Evolutionary conservation across 805 yeast genomes (phyloP), one percentile per base, ranked within the genome.

Genomic region (Kluyveromyces lactis): DNA sequence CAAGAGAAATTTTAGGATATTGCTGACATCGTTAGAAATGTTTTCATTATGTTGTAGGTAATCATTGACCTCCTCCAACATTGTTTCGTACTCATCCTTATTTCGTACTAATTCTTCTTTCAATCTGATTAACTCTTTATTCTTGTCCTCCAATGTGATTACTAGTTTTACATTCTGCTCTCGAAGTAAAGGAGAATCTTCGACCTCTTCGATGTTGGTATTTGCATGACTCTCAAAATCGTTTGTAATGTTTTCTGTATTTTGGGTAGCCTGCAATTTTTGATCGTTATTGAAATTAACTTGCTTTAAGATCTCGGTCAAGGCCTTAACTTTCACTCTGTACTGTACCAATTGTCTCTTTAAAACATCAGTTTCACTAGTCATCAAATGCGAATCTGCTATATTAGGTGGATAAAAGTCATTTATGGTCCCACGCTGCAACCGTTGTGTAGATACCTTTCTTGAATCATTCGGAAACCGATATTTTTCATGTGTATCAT

Each of bases 321-420:
- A 41, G 0, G 66, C 50, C 18, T 55, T 47, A 3, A 60, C 53
- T 38, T 58, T 66, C 17, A 61, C 55, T 42, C 66, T 69, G 27
- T 69, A 61, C 10, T 62, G 59, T 9, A 70, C 70, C 11, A 74
- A 45, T 36, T 71, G 69, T 34, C 56, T 55, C 37, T 64, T 55
- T 33, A 73, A 43, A n/a, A 56, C 55, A 39, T 65, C 67, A 21
- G 66, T 45, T 42, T 67, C 72, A 16, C 36, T 30, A 6, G 18
- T 8, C 15, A 15, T 6, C 4, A 8, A 18, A 18, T 11, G 33
- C 5, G 21, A 10, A 8, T 30, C 33, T n/a, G 10, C 12, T 27
- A 11, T 7, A n/a, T n/a, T 12, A 7, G 16, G 30, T 7, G n/a
- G 16, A 27, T 27, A 6, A 9, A 21, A 21, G 11, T 27, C n/a